Conservation (phyloP, 2,329 filamentous ascomycete genomes). For the Gyromitra esculenta region DNA sequence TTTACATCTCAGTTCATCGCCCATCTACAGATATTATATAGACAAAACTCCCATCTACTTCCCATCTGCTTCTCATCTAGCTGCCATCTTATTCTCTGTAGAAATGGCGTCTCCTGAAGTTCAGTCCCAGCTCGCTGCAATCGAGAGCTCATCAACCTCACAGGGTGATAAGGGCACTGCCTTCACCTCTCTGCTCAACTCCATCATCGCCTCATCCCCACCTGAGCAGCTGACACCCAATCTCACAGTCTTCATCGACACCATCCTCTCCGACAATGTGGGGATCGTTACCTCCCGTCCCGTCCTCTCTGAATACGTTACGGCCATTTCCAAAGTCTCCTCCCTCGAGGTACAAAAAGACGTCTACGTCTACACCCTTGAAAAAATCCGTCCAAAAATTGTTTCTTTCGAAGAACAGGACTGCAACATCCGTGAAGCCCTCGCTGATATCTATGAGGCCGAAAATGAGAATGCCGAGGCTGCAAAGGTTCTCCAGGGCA, state of each 20-base stretch:
- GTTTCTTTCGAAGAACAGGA: slow-evolving; percentile 86
- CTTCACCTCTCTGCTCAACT: slow-evolving; percentile 69
- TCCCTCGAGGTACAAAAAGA: slow-evolving; percentile 75
- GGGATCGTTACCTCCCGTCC: slow-evolving; percentile 80
- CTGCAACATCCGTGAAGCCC: slow-evolving; percentile 78
- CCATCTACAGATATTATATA: slow-evolving; percentile 3
- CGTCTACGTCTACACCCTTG: slow-evolving; percentile 78
- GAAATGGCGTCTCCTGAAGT: slow-evolving; percentile 66
- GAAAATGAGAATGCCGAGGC: slow-evolving; percentile 83
- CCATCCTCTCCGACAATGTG: slow-evolving; percentile 73
- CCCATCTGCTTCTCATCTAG: neutral
- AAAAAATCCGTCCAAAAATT: slow-evolving; percentile 72
- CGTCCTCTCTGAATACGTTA: slow-evolving; percentile 74
- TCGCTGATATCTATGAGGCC: slow-evolving; percentile 83
- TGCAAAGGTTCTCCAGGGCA: slow-evolving; percentile 80
- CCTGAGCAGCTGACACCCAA: slow-evolving; percentile 67
- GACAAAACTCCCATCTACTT: slow-evolving; percentile 16
- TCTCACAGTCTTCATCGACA: slow-evolving; percentile 73
- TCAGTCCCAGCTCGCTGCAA: slow-evolving; percentile 63
- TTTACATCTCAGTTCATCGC: slow-evolving; percentile 8
- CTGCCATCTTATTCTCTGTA: neutral
- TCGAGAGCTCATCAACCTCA: slow-evolving; percentile 64
- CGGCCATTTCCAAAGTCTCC: slow-evolving; percentile 69
- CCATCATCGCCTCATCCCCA: slow-evolving; percentile 65
- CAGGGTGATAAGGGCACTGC: slow-evolving; percentile 66